A percentile compares a stretch with the other conserved stretches of the same genome.
These are phyloP conservation scores for Senna tora DNA, from an alignment of 306 rosid species.

Conservation along the genomic window DNA sequence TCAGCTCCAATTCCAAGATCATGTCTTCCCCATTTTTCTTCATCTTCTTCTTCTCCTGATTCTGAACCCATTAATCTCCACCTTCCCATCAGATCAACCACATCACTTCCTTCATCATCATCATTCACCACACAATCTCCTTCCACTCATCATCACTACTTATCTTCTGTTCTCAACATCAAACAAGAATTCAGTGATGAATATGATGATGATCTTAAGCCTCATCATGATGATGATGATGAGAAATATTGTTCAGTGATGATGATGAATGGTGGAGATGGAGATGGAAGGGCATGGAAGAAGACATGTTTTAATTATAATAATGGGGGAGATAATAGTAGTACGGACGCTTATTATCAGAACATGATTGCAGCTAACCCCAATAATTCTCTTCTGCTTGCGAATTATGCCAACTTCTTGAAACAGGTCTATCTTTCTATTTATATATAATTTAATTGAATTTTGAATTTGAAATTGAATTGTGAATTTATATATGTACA, in stretches of 20 bases:
- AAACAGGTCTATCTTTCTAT: slow-evolving; percentile 57
- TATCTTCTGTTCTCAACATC: too few relatives aligned
- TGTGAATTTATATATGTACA: too few relatives aligned
- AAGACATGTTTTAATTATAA: too few relatives aligned
- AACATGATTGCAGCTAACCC: slow-evolving; percentile 82
- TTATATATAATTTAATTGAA: too few relatives aligned
- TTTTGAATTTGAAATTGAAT: too few relatives aligned
- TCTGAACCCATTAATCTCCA: slow-evolving; percentile 42
- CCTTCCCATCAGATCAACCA: slow-evolving; percentile 47
- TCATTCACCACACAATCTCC: background rate
- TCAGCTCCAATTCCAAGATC: slow-evolving; percentile 68
- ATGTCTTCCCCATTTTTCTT: slow-evolving; percentile 41
- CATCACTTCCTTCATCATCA: slow-evolving; percentile 22
- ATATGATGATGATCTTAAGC: too few relatives aligned
- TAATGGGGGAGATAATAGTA: slow-evolving; percentile 53
- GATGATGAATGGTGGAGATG: slow-evolving; percentile 45
- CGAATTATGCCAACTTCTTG: slow-evolving; percentile 85
- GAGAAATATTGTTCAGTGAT: too few relatives aligned
- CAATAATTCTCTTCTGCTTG: slow-evolving; percentile 67
- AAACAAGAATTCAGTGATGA: too few relatives aligned
- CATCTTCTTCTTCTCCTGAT: slow-evolving; percentile 47
- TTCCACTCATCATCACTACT: too few relatives aligned
- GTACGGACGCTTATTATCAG: slow-evolving; percentile 63
- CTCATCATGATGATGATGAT: too few relatives aligned
- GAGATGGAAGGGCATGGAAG: slow-evolving; percentile 47